Percentiles rank a stretch among this genome's conserved stretches.
Conservation (phyloP, 257 asterid species). For the Solanum infundibuliforme region DNA sequence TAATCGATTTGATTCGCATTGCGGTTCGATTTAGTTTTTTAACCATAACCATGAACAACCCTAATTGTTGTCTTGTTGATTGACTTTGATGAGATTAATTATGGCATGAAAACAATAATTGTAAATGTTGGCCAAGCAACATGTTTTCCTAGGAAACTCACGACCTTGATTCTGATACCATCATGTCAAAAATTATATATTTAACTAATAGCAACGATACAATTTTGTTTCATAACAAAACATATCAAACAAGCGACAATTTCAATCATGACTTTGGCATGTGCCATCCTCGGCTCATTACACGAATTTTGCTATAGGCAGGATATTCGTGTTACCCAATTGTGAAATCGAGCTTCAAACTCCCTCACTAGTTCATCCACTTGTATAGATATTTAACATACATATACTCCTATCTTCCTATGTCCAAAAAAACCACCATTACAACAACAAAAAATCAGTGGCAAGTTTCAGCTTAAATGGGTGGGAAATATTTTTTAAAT, state of each 20-base stretch:
- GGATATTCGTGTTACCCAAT: not conserved
- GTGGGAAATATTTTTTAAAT: not conserved
- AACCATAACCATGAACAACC: no score
- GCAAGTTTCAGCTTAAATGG: not conserved
- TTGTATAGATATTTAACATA: not conserved
- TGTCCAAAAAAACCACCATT: no score
- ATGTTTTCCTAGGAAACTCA: not conserved
- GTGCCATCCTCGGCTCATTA: not conserved
- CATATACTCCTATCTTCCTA: not conserved
- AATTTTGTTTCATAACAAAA: not conserved
- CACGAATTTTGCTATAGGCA: not conserved
- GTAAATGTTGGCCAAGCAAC: not conserved
- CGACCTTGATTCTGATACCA: not conserved
- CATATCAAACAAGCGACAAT: not conserved
- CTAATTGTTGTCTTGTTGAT: not conserved
- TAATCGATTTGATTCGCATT: no score
- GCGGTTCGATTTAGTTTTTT: no score
- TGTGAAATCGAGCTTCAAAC: not conserved
- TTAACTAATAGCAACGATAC: not conserved
- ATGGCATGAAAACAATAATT: not conserved
- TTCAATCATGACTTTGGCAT: not conserved
- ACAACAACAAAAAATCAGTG: not conserved
- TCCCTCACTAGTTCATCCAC: not conserved
- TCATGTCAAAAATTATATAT: not conserved
- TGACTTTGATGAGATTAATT: not conserved